Evolutionary conservation across 257 asterid species (phyloP).

Genomic region (Nicotiana undulata): DNA sequence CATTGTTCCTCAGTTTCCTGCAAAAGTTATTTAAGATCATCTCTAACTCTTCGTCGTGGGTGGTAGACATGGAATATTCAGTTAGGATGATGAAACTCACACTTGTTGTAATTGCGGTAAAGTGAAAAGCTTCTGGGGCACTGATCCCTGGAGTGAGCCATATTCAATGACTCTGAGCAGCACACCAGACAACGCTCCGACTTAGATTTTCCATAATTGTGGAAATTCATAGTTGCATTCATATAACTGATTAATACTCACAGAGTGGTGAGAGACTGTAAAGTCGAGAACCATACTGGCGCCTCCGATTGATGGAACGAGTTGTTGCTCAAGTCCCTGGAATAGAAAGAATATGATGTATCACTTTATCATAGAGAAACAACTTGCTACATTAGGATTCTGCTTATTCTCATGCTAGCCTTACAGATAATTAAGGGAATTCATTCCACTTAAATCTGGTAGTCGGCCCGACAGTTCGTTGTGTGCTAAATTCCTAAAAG

Average conservation of each 20-base stretch:
- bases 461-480: constrained; percentile 60
- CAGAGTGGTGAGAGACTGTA: constrained; percentile 76
- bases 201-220: constrained; percentile 13
- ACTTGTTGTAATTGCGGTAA: constrained; percentile 88
- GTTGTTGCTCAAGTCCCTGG: constrained; percentile 91
- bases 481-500: constrained; percentile 71
- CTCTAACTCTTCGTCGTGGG: background rate
- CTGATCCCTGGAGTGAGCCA: constrained; percentile 68
- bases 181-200: constrained; percentile 2
- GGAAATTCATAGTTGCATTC: background rate
- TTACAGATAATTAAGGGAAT: constrained; percentile 76
- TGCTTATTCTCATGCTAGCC: constrained; percentile 4
- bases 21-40: constrained; percentile 11
- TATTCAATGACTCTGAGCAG: constrained; percentile 67
- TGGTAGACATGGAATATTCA: background rate
- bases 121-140: constrained; percentile 59
- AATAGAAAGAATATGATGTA: background rate
- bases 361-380: background rate
- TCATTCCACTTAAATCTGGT: constrained; percentile 75
- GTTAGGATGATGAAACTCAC: constrained; percentile 36
- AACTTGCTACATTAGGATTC: background rate
- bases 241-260: constrained; percentile 29
- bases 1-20: constrained; percentile 85
- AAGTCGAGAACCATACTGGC: constrained; percentile 72
- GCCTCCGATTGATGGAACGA: constrained; percentile 56